Base-by-base conservation (phyloP, 139 green algal species). In the Chlorella vulgaris region DNA sequence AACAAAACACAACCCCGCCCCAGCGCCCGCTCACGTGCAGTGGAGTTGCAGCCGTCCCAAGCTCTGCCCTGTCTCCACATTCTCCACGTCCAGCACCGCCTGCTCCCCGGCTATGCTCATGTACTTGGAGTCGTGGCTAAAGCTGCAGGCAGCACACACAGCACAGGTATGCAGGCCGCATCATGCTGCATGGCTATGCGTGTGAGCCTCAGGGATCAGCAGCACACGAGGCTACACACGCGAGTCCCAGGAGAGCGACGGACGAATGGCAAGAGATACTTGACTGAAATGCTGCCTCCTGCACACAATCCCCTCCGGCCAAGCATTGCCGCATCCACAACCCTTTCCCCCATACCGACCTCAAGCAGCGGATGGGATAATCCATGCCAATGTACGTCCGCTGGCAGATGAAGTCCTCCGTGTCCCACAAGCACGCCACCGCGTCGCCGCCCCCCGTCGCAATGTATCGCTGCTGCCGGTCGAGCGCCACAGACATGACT, bases 41-140 rank as follows among this genome's bases (percentile, higher is more conserved):
- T 39, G n/a, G 13, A 80, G 74, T n/a, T 55, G 19, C n/a, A 80
- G 55, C 7, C 74, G 74, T 1, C 74, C 74, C 66, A 84, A 68
- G 50, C 42, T 69, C n/a, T 38, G 31, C 3, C 78, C 79, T 0
- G 26, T 78, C 63, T 83, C 79, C 62, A 88, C 24, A 47, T 88
- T 58, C 33, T 85, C 84, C 24, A 88, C 79, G 33, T 83, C 76
- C 36, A 88, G 22, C 36, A 24, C 69, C 28, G 33, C 15, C 58
- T 88, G 73, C 73, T 88, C 84, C 13, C 73, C 79, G 21, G 38
- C 66, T 22, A 88, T 85, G 62, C 78, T 71, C 47, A 88, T 71
- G 70, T 88, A 85, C 8, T 68, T 76, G 8, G 78, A 85, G 60
- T 88, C 78, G 58, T 88, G 78, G 69, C 78, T 85, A 47, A 88